phyloP scores from a whole-genome alignment of 2,329 filamentous ascomycete genomes.

The Verticillium dahliae region DNA sequence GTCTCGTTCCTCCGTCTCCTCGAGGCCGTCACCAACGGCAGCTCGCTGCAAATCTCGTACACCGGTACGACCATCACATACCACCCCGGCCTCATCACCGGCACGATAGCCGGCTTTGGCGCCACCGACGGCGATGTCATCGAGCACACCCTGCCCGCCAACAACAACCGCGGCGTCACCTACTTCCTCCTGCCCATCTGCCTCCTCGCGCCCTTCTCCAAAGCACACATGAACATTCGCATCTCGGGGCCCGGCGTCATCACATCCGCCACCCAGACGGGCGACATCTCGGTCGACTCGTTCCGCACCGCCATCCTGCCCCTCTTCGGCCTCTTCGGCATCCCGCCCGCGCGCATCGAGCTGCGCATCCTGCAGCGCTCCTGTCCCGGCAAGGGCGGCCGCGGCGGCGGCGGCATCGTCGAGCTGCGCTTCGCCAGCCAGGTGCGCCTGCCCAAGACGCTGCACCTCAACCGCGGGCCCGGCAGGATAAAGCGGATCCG shows the following conservation, averaged over 20 bases:
- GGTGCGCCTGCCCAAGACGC: slow-evolving; percentile 84
- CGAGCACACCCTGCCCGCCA: slow-evolving; percentile 70
- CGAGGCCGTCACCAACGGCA: slow-evolving; percentile 91
- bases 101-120: slow-evolving; percentile 69
- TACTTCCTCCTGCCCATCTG: slow-evolving; percentile 91
- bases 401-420: slow-evolving; percentile 84
- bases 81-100: slow-evolving; percentile 86
- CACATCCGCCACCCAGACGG: slow-evolving; percentile 73
- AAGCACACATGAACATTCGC: slow-evolving; percentile 81
- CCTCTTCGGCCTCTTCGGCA: slow-evolving; percentile 84
- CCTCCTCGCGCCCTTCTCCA: slow-evolving; percentile 86
- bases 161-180: slow-evolving; percentile 73
- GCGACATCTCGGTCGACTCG: slow-evolving; percentile 87
- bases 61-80: slow-evolving; percentile 92
- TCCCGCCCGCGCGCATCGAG: slow-evolving; percentile 73
- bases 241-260: slow-evolving; percentile 91
- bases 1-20: slow-evolving; percentile 93
- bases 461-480: slow-evolving; percentile 76
- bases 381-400: slow-evolving; percentile 67
- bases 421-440: slow-evolving; percentile 91
- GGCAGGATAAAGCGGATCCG: slow-evolving; percentile 83
- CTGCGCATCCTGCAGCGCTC: slow-evolving; percentile 74
- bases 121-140: slow-evolving; percentile 67
- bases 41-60: slow-evolving; percentile 90
- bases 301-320: slow-evolving; percentile 91